A percentile compares a stretch with the other conserved stretches of the same genome.
These are phyloP conservation scores for Boletus rex-veris DNA, from an alignment of 768 basidiomycete species.

Conservation along the genomic window DNA sequence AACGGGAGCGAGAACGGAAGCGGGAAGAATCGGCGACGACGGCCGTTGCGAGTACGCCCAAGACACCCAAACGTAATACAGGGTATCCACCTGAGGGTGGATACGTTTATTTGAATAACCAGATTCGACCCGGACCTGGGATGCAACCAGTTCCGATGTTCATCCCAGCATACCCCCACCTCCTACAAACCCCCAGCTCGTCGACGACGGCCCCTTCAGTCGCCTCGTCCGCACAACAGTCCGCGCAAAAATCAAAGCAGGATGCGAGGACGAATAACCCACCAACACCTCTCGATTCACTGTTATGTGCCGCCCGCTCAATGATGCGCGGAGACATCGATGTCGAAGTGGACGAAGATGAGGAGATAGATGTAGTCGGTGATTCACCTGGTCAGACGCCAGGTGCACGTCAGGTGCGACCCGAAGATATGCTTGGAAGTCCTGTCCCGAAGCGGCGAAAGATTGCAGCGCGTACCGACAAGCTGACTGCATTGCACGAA, in stretches of 20 bases:
- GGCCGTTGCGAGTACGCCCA: slow-evolving; percentile 20
- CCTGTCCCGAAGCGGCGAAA: slow-evolving; percentile 41
- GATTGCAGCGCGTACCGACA: slow-evolving; percentile 11
- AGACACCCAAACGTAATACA: slow-evolving; percentile 29
- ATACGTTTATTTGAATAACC: slow-evolving; percentile 29
- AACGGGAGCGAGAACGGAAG: slow-evolving; percentile 28
- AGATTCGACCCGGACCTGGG: slow-evolving; percentile 25
- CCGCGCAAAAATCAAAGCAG: slow-evolving; percentile 17
- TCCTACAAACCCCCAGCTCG: slow-evolving; percentile 31
- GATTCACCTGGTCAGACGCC: slow-evolving; percentile 19
- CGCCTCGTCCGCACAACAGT: slow-evolving; percentile 19
- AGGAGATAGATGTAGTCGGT: slow-evolving; percentile 20
- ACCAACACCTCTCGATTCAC: slow-evolving; percentile 53
- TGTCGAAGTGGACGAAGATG: slow-evolving; percentile 31
- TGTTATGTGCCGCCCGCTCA: slow-evolving; percentile 57
- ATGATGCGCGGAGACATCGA: slow-evolving; percentile 44
- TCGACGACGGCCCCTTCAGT: slow-evolving; percentile 30
- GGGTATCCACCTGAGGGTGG: slow-evolving; percentile 23
- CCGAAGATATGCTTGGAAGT: slow-evolving; percentile 27
- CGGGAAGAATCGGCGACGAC: slow-evolving; percentile 25
- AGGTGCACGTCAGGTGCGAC: slow-evolving; percentile 29
- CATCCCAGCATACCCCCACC: slow-evolving; percentile 28
- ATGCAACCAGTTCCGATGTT: slow-evolving; percentile 31
- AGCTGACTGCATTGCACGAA: slow-evolving; percentile 7
- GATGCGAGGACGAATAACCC: slow-evolving; percentile 26